Base-by-base conservation (phyloP, 371 early-diverging fungal species). In the Syncephalis plumigaleata region DNA sequence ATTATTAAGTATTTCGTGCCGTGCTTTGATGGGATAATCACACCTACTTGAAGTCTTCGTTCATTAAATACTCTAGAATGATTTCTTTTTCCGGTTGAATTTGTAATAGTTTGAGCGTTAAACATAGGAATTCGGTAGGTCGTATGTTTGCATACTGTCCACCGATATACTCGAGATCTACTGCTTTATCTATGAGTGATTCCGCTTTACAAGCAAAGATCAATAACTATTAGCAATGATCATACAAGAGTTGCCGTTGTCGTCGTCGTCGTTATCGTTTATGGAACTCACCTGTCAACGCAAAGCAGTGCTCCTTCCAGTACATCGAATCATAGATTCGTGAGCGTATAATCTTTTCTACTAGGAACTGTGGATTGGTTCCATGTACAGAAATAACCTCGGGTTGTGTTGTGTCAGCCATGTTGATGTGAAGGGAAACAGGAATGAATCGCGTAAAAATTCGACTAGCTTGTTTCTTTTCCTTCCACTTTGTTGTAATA, bases 241-340 rank as follows among this genome's bases (percentile, higher is more conserved):
- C n/a, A n/a, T n/a, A 36, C 17, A 24, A 43, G 24, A 23, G 9
- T 20, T 13, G 39, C 9, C 24, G 37, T 36, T 24, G 20, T n/a
- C n/a, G n/a, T n/a, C n/a, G n/a, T n/a, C n/a, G n/a, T n/a, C n/a
- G n/a, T 46, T 21, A 21, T 3, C 17, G 11, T 21, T 25, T n/a
- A 27, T 18, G 9, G 24, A 40, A 48, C 51, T 52, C 66, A 87
- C 89, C 81, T 49, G 85, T 87, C 44, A 93, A 65, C 1, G 85
- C 94, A 65, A 91, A 95, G 64, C 92, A 92, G 36, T 80, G 71
- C 52, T 95, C 89, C 56, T 95, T 95, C 93, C 92, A 97, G 63
- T 89, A 97, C 11, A 83, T 56, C 24, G 83, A 81, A 47, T 90
- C 91, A 59, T 84, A 86, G 51, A 93, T 91, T 46, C 94, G 75